Evolutionary conservation across 2,329 filamentous ascomycete genomes (phyloP), one percentile per base, ranked within the genome.

Genomic region (Tolypocladium ophioglossoides): DNA sequence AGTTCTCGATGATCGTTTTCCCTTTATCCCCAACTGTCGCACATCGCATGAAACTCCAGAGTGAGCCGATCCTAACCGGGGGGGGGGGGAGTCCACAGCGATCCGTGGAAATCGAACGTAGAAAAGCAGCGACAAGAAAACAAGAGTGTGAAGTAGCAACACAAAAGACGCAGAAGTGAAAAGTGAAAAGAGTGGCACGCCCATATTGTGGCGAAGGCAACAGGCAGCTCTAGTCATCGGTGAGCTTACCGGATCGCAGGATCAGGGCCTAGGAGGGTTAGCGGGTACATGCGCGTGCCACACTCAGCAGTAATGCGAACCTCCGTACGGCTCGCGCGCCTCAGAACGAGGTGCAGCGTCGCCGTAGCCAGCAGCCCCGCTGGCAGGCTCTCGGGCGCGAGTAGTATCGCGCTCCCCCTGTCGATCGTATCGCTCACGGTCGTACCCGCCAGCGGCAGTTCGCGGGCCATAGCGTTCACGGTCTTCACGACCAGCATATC

Each of bases 371-470:
- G 69, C 65, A 46, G 66, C 67, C 38, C 65, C 66, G 38, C 67
- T 59, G 48, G 69, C 67, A 39, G 68, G 64, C 41, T 75, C 73
- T 38, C 73, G 71, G 35, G 70, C 63, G 54, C 72, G 72, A 44
- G 68, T 61, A 54, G 67, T 63, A 38, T 74, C 71, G 49, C 73
- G 72, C 27, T 75, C 72, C 52, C 64, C 65, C 52, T 64, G 68
- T 52, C 76, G 75, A 52, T 82, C 76, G 50, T 78, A 78, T 55
- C 75, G 72, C 16, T 74, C 72, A 51, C 72, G 70, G 18, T 78
- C 78, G 56, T 78, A 77, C 41, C 73, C 74, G 57, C 66, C 66
- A 35, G 54, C 62, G 34, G 64, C 67, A 50, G 67, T 65, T 48
- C 70, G 71, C 52, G 66, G 60, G n/a, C 63, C 63, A 54, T 74